phyloP scores from a whole-genome alignment of 768 basidiomycete species.

The Phaeotremella skinneri region DNA sequence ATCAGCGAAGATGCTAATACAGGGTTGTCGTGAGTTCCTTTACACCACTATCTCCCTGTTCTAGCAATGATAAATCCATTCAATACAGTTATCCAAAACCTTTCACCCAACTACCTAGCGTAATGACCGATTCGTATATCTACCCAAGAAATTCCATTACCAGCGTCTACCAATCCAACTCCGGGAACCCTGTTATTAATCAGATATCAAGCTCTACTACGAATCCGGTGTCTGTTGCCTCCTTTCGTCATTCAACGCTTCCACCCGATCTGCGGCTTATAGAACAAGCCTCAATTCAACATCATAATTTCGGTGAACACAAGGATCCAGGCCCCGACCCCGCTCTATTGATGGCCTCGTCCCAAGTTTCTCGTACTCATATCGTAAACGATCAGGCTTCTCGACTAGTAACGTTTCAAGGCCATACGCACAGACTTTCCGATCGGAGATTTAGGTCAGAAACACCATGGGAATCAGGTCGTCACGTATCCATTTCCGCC shows the following conservation, averaged over 20 bases:
- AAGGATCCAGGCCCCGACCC: background rate
- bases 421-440: no score
- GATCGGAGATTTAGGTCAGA: background rate
- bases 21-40: background rate
- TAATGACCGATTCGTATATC: no score
- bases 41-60: no score
- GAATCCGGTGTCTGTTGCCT: slow-evolving; percentile 22
- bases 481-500: background rate
- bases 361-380: background rate
- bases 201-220: no score
- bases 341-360: background rate
- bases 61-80: no score
- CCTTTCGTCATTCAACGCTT: slow-evolving; percentile 24
- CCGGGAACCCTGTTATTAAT: no score
- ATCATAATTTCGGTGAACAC: background rate
- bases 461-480: background rate
- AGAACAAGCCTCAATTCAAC: background rate
- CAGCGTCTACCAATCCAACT: no score
- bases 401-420: no score
- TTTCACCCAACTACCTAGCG: no score
- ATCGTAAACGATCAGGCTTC: no score
- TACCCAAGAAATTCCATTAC: no score
- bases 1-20: background rate
- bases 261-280: slow-evolving; percentile 13
- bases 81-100: no score